Percentiles rank a stretch among this genome's conserved stretches.
phyloP scores from a whole-genome alignment of 345 rosid species.

The Triadica sebifera region DNA sequence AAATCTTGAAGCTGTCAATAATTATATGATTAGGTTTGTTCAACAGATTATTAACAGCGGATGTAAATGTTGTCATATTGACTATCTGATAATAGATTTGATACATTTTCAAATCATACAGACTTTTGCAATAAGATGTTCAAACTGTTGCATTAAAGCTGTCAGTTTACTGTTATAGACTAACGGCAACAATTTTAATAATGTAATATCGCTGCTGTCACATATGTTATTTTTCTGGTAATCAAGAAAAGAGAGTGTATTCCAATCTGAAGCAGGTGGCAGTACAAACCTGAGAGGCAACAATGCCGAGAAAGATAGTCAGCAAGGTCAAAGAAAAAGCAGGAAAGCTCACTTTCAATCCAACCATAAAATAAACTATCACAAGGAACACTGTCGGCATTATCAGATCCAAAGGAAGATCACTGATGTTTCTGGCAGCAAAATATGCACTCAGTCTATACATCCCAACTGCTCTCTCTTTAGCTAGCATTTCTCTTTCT shows the following conservation, averaged over 20 bases:
- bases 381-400: conserved; percentile 27
- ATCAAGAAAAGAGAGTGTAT: background rate
- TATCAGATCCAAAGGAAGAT: conserved; percentile 35
- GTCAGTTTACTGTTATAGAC: too few species aligned
- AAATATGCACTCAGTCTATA: conserved; percentile 36
- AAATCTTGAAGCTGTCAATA: background rate
- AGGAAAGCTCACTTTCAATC: conserved; percentile 21
- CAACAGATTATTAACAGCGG: too few species aligned
- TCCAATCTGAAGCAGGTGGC: background rate
- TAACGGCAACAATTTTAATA: too few species aligned
- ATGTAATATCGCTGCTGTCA: too few species aligned
- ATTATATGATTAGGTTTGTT: too few species aligned
- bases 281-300: conserved; percentile 28
- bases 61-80: too few species aligned
- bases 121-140: too few species aligned
- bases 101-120: too few species aligned
- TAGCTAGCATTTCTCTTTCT: conserved; percentile 35
- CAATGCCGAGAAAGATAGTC: conserved; percentile 24
- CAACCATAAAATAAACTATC: conserved; percentile 32
- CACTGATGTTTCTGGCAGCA: conserved; percentile 27
- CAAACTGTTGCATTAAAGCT: too few species aligned
- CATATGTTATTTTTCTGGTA: too few species aligned
- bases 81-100: too few species aligned
- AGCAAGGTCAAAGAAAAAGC: conserved; percentile 31
- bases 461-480: conserved; percentile 41